Percentiles rank a stretch among this genome's conserved stretches.
Evolutionary conservation across 495 filamentous ascomycete species (phyloP).

Genomic region (Aspergillus leporis): DNA sequence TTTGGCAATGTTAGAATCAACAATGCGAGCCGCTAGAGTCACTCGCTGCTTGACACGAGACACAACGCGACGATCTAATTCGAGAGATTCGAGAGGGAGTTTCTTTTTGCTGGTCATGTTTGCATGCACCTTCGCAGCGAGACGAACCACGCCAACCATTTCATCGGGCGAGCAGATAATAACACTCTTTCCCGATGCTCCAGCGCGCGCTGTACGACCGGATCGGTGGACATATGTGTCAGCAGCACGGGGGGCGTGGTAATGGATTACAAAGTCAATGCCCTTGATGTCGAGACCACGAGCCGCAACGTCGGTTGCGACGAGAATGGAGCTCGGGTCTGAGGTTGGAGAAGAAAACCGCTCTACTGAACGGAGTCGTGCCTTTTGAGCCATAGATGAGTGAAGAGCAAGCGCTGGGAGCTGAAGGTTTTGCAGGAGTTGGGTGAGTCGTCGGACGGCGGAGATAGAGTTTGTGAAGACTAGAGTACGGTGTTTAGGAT

Average conservation of each 20-base stretch:
- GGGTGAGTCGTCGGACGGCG: slow-evolving; percentile 82
- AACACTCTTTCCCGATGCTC: slow-evolving; percentile 73
- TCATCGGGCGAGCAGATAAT: slow-evolving; percentile 91
- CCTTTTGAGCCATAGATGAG: slow-evolving; percentile 94
- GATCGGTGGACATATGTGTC: slow-evolving; percentile 96
- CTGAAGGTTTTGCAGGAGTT: slow-evolving; percentile 80
- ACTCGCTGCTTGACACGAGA: slow-evolving; percentile 72
- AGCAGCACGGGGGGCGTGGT: slow-evolving; percentile 89
- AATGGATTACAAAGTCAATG: slow-evolving; percentile 87
- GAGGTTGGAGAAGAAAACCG: slow-evolving; percentile 71
- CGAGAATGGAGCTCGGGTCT: slow-evolving; percentile 66
- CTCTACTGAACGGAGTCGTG: slow-evolving; percentile 89
- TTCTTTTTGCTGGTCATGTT: slow-evolving; percentile 52
- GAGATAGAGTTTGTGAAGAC: slow-evolving; percentile 96
- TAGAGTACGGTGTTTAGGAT: slow-evolving; percentile 75
- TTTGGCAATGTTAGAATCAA: slow-evolving; percentile 80
- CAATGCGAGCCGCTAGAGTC: slow-evolving; percentile 76
- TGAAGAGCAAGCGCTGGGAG: slow-evolving; percentile 79
- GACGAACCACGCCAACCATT: slow-evolving; percentile 75
- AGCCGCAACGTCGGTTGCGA: slow-evolving; percentile 96
- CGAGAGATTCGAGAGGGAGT: slow-evolving; percentile 71
- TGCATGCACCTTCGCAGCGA: slow-evolving; percentile 84
- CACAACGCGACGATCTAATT: slow-evolving; percentile 79
- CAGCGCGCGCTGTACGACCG: slow-evolving; percentile 87
- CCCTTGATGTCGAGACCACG: slow-evolving; percentile 90